Percentiles rank a stretch among this genome's conserved stretches.
Evolutionary conservation across 345 rosid genomes (phyloP).

Genomic region (Acer negundo): DNA sequence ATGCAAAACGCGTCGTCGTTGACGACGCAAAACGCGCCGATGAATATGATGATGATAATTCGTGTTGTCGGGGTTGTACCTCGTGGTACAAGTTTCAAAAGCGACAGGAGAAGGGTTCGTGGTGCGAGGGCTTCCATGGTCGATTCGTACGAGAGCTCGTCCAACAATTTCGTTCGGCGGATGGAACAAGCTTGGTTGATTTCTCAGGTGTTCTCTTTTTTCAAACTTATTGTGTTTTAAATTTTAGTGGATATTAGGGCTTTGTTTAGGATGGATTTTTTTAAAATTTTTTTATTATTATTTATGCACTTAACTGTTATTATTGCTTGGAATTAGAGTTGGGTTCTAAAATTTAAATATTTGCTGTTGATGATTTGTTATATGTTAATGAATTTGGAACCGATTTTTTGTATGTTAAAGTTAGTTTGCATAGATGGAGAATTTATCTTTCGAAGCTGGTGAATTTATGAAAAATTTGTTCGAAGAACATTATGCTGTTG

Average conservation of each 20-base stretch:
- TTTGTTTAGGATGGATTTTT: not conserved
- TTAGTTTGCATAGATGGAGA: not conserved
- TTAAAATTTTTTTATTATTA: not conserved
- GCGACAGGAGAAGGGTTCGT: not conserved
- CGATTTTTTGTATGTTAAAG: not conserved
- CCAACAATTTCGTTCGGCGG: slow-evolving; percentile 69
- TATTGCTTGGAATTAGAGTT: not conserved
- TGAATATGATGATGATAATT: not conserved
- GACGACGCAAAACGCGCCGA: not conserved
- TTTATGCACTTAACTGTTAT: not conserved
- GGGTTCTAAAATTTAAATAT: not conserved
- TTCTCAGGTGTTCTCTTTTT: slow-evolving; percentile 57
- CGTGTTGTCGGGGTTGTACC: slow-evolving; percentile 29
- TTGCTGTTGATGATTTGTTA: too few species aligned
- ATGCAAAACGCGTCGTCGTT: slow-evolving; percentile 11
- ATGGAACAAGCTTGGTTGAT: slow-evolving; percentile 90
- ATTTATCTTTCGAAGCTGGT: not conserved
- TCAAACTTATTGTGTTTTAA: not conserved
- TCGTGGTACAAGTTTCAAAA: not conserved
- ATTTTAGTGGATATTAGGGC: not conserved
- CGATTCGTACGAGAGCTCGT: slow-evolving; percentile 73
- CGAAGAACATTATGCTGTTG: not conserved
- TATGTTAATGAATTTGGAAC: not conserved
- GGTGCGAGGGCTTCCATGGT: slow-evolving; percentile 60
- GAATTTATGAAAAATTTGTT: not conserved